These are phyloP conservation scores for Staphylotrichum tortipilum DNA, from an alignment of 495 filamentous ascomycete species.

Conservation along the genomic window DNA sequence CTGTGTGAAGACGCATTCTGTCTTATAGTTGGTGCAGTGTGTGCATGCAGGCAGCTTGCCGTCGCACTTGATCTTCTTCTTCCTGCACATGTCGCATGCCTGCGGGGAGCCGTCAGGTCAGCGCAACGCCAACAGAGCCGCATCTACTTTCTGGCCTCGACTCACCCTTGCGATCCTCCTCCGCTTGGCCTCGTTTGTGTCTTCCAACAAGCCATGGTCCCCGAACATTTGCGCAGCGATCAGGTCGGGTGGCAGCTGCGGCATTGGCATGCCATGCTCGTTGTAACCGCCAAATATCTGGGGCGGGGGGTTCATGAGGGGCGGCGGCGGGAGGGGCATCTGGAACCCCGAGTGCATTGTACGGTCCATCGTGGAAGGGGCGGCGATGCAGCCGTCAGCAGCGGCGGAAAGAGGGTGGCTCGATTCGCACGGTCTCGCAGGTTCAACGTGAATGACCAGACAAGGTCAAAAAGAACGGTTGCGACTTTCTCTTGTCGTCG, in stretches of 20 bases:
- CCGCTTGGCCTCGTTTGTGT: slow-evolving; percentile 80
- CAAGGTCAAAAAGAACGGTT: no score
- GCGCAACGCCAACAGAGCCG: not conserved
- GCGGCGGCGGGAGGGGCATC: slow-evolving; percentile 47
- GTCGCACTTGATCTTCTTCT: slow-evolving; percentile 99
- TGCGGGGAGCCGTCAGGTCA: slow-evolving; percentile 29
- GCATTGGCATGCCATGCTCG: slow-evolving; percentile 49
- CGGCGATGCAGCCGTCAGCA: not conserved
- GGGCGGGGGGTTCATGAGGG: slow-evolving; percentile 55
- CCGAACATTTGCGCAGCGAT: slow-evolving; percentile 50
- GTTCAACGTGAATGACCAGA: no score
- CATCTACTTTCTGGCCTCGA: slow-evolving; percentile 1
- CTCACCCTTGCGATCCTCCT: slow-evolving; percentile 83
- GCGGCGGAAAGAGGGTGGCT: no score
- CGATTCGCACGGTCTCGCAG: no score
- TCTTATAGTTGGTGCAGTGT: slow-evolving; percentile 97
- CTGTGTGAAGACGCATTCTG: slow-evolving; percentile 93
- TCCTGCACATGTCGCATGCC: slow-evolving; percentile 98
- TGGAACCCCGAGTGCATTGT: slow-evolving; percentile 37
- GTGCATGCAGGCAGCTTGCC: slow-evolving; percentile 91
- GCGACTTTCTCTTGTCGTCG: no score
- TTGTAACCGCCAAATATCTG: slow-evolving; percentile 61
- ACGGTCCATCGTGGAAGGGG: slow-evolving; percentile 40
- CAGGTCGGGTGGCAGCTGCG: slow-evolving; percentile 44
- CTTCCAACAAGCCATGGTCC: slow-evolving; percentile 49